Base-by-base conservation (phyloP, 495 filamentous ascomycete genomes). In the Annulohypoxylon nitens region DNA sequence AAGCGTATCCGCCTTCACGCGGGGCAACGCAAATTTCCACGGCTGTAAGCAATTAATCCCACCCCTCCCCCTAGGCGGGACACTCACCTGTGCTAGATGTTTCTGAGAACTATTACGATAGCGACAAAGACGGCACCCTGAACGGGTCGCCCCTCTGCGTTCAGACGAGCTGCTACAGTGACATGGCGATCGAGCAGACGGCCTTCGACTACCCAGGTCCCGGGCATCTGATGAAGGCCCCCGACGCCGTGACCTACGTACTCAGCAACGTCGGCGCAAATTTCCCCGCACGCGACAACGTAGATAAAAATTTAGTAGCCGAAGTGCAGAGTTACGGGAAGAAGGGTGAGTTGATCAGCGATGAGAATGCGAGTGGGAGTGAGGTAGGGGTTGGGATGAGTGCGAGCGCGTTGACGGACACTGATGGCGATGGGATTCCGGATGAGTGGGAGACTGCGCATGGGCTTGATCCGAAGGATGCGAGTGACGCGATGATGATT, bases 101-200 rank as follows among this genome's bases (percentile, higher is more conserved):
- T 26, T 73, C 78, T 7, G 78, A 80, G 57, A 84, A 83, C 61
- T 83, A 76, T 69, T 69, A 78, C 50, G 82, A 84, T 63, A 78
- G 75, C 69, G 74, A 83, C 58, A 75, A 75, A 4, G 77, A 75
- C 45, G 78, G 81, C 39, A 77, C 79, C 37, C 79, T 80, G 50
- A 82, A 81, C 64, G 65, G 78, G 18, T 76, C 79, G 39, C 34
- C 75, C 0, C 76, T 82, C 8, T 82, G 80, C 67, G 71, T 65
- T 34, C 18, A 71, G 39, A 63, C 65, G 8, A 63, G 77, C 23
- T 75, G 76, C 8, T 80, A 74, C 51, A 58, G 61, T 37, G 73
- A 76, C 51, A 74, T 77, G 66, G 73, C 67, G 54, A 70, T 77
- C 43, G 55, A 67, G 25, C 5, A 36, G 53, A 60, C 75, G 3